Evolutionary conservation across 495 filamentous ascomycete genomes (phyloP), one percentile per base, ranked within the genome.

Genomic region (Penicillium alfredii): DNA sequence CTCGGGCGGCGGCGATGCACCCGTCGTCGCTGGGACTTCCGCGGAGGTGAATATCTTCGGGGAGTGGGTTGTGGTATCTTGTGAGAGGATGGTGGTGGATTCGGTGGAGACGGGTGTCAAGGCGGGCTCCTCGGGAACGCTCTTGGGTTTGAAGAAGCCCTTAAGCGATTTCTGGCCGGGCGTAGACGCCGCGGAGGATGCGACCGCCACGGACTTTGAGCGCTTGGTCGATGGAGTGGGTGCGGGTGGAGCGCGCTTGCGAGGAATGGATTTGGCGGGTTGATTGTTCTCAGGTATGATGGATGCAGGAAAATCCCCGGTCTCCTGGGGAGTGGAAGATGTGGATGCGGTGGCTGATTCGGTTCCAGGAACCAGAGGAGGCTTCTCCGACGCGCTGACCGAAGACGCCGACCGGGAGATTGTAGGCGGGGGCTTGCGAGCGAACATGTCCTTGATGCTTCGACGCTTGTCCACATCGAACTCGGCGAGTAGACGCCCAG

Each of bases 401-500:
- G 21, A 24, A 8, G 42, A 16, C 1, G 17, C 17, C 2, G 35
- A 19, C 5, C 17, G 28, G 6, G 30, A 27, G 34, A 11, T 11
- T 13, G 9, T 22, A 38, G 7, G 57, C 34, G 35, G n/a, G n/a
- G 71, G 74, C 53, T 77, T 87, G 22, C 66, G 72, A 13, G 64
- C 55, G 46, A 97, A 95, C 89, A 97, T 95, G 43, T 94, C 88
- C 40, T 83, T 88, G 51, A 97, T 95, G 50, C 66, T 95, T 42
- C 78, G 73, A 3, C 89, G 79, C 30, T 78, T 80, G 42, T 87
- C 77, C 11, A 57, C 21, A 20, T 57, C 47, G 44, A 95, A 97
- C 52, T 97, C 89, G 0, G 88, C 84, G 26, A 95, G 81, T 10
- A 90, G 69, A 45, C 78, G 88, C 0, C 81, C 88, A 6, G 88